phyloP scores from a whole-genome alignment of 495 filamentous ascomycete genomes.

The Melanomma pulvis-pyrius region DNA sequence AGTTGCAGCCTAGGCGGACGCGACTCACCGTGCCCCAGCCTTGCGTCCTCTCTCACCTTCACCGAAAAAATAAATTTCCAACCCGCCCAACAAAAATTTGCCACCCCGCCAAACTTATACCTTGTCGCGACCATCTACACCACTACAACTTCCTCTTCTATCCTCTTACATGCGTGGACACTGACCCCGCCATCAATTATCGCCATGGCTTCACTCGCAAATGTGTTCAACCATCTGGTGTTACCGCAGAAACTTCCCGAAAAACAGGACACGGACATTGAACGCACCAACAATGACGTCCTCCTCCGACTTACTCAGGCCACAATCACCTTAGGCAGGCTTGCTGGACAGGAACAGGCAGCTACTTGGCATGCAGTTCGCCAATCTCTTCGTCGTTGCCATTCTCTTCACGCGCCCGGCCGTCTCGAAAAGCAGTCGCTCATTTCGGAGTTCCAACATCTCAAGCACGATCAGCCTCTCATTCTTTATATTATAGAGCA shows the following conservation, averaged over 20 bases:
- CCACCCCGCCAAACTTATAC: too few relatives aligned
- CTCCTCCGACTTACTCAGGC: slow-evolving; percentile 9
- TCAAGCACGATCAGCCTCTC: slow-evolving; percentile 5
- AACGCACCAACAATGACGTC: not conserved
- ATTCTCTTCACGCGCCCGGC: not conserved
- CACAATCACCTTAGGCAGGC: not conserved
- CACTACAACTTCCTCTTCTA: too few relatives aligned
- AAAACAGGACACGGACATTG: slow-evolving; percentile 5
- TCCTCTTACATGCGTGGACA: too few relatives aligned
- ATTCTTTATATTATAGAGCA: slow-evolving; percentile 31
- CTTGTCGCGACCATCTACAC: too few relatives aligned
- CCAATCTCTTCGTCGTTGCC: not conserved
- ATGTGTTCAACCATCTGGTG: slow-evolving; percentile 5
- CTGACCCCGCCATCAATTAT: too few relatives aligned
- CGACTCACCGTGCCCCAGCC: too few relatives aligned
- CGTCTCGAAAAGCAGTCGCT: slow-evolving; percentile 22
- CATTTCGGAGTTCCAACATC: slow-evolving; percentile 1
- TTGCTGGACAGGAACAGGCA: not conserved
- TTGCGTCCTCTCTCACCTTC: too few relatives aligned
- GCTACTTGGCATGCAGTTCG: not conserved
- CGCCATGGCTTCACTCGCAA: not conserved
- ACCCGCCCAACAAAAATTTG: too few relatives aligned
- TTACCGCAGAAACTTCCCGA: slow-evolving; percentile 20
- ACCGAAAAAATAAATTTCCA: too few relatives aligned
- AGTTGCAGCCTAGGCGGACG: too few relatives aligned